These are phyloP conservation scores for Botryosphaeria agaves DNA, from an alignment of 2,329 filamentous ascomycete genomes.

Conservation along the genomic window DNA sequence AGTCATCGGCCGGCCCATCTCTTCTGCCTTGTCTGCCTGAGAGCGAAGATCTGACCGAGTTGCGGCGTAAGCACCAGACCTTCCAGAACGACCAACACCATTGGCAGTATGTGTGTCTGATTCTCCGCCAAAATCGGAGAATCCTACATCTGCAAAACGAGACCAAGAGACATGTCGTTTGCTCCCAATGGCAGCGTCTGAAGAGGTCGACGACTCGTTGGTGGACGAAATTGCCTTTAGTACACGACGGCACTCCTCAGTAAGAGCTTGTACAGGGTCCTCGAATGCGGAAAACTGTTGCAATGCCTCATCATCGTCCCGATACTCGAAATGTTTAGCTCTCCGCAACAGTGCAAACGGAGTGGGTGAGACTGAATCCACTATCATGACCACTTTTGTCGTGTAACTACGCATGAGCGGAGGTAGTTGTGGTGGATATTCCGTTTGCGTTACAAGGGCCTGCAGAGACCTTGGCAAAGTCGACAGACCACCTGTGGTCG, in stretches of 20 bases:
- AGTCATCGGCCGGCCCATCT: constrained; percentile 69
- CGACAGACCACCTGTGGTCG: constrained; percentile 55
- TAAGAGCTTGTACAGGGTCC: constrained; percentile 73
- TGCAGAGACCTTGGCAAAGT: constrained; percentile 80
- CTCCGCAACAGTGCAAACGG: constrained; percentile 81
- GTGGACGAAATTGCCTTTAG: constrained; percentile 73
- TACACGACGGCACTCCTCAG: constrained; percentile 86
- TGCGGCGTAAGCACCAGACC: too few relatives aligned
- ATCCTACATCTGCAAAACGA: constrained; percentile 87
- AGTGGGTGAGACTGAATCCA: constrained; percentile 84
- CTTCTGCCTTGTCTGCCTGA: too few relatives aligned
- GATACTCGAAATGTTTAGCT: constrained; percentile 89
- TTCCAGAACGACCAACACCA: too few relatives aligned
- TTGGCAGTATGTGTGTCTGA: constrained; percentile 13
- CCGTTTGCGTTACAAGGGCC: constrained; percentile 76
- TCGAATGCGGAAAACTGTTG: constrained; percentile 77
- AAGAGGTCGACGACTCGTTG: constrained; percentile 68
- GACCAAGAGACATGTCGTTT: constrained; percentile 86
- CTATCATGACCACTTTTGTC: constrained; percentile 89
- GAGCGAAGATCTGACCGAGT: too few relatives aligned
- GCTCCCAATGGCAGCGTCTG: constrained; percentile 42
- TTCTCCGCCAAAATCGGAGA: constrained; percentile 55
- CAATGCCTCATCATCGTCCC: constrained; percentile 70
- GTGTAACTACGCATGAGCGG: constrained; percentile 62
- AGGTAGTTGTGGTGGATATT: constrained; percentile 76